Evolutionary conservation across 352 stramenopile species (phyloP).

Genomic region (Pythium rhizo-oryzae): DNA sequence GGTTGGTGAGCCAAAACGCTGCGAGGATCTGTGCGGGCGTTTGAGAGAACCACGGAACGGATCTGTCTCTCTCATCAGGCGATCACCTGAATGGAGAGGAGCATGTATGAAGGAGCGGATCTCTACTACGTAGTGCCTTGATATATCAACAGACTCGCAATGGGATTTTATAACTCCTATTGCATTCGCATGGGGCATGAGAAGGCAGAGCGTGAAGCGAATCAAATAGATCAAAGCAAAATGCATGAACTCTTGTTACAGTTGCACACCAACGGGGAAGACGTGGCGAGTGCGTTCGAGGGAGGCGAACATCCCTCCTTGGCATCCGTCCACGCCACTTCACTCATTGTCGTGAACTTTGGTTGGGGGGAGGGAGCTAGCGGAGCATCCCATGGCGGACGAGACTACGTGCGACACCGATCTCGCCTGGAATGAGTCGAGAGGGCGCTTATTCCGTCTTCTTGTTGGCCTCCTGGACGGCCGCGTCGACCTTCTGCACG

Average conservation of each 20-base stretch:
- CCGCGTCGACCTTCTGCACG: constrained; percentile 65
- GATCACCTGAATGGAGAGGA: constrained; percentile 13
- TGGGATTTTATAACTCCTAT: too few species aligned
- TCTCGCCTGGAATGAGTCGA: not conserved
- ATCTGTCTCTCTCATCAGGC: constrained; percentile 3
- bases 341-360: not conserved
- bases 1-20: constrained; percentile 4
- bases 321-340: not conserved
- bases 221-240: constrained; percentile 16
- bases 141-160: not conserved
- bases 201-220: not conserved
- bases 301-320: not conserved
- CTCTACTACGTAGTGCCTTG: not conserved
- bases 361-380: not conserved
- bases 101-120: not conserved
- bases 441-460: constrained; percentile 48
- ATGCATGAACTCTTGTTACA: constrained; percentile 33
- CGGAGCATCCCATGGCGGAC: not conserved
- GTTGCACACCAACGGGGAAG: constrained; percentile 5
- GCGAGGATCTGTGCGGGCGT: not conserved
- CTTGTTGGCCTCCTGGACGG: constrained; percentile 54
- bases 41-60: not conserved
- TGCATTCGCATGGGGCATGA: not conserved
- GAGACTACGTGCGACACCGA: not conserved
- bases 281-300: not conserved